phyloP scores from a whole-genome alignment of 192 early-diverging fungal species.

The Rhizophagus clarus region DNA sequence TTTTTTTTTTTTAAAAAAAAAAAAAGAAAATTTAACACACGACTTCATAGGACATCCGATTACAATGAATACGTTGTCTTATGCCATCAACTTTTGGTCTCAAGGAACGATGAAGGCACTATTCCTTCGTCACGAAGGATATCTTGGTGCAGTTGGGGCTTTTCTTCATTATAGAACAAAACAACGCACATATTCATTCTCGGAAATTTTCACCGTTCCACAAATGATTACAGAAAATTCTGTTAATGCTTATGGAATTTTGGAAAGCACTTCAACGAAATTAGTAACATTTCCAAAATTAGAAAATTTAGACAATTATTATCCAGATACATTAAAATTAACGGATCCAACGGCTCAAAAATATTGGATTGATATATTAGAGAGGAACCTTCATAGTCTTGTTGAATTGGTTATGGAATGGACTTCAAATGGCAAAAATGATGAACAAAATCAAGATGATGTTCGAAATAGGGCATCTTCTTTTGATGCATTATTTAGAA shows the following conservation, averaged over 20 bases:
- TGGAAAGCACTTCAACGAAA: constrained; percentile 59
- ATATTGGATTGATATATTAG: constrained; percentile 79
- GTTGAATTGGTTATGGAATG: constrained; percentile 57
- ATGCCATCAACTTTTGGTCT: constrained; percentile 98
- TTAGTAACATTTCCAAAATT: constrained; percentile 67
- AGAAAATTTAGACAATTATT: constrained; percentile 50
- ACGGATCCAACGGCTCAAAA: constrained; percentile 55
- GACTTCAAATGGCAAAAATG: neutral
- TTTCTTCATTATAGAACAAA: constrained; percentile 39
- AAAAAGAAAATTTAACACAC: constrained; percentile 4
- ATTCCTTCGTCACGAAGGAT: constrained; percentile 97
- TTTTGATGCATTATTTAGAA: constrained; percentile 70
- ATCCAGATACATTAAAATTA: constrained; percentile 72
- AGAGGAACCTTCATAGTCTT: constrained; percentile 63
- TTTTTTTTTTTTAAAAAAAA: too few species aligned
- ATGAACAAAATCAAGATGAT: neutral
- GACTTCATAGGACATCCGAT: constrained; percentile 74
- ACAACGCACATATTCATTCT: constrained; percentile 63
- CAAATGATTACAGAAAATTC: constrained; percentile 57
- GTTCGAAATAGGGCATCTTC: constrained; percentile 23
- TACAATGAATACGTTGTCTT: constrained; percentile 97
- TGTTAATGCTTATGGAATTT: constrained; percentile 62
- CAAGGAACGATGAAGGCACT: constrained; percentile 91
- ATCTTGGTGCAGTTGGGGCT: constrained; percentile 92
- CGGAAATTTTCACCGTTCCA: constrained; percentile 79